A percentile compares a stretch with the other conserved stretches of the same genome.
Evolutionary conservation across 2,329 filamentous ascomycete species (phyloP).

Genomic region (Cladophialophora exuberans): DNA sequence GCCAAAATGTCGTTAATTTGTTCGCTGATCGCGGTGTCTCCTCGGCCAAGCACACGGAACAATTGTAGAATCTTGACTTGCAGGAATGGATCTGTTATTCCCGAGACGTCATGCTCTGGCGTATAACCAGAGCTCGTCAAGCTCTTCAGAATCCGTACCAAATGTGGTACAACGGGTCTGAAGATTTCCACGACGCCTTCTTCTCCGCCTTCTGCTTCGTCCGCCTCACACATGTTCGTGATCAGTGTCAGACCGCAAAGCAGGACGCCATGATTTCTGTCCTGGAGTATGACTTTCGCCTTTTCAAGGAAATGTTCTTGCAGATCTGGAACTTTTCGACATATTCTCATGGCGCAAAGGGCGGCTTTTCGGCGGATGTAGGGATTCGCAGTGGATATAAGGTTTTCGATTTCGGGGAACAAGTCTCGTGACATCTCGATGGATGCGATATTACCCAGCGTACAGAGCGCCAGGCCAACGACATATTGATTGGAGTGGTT

Average conservation of each 20-base stretch:
- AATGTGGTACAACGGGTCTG: conserved; percentile 76
- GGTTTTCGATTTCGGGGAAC: conserved; percentile 91
- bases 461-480: conserved; percentile 92
- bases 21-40: conserved; percentile 86
- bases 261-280: conserved; percentile 93
- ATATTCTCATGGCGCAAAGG: conserved; percentile 98
- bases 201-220: conserved; percentile 83
- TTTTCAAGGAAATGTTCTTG: conserved; percentile 98
- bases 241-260: conserved; percentile 90
- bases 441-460: conserved; percentile 95
- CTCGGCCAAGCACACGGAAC: conserved; percentile 81
- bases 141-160: conserved; percentile 90
- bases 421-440: conserved; percentile 98
- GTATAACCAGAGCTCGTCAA: conserved; percentile 95
- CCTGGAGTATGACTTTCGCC: conserved; percentile 81
- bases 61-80: conserved; percentile 94
- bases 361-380: conserved; percentile 97
- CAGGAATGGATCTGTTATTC: conserved; percentile 95
- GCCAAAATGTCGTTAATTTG: conserved; percentile 98
- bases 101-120: conserved; percentile 96
- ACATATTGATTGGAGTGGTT: conserved; percentile 98
- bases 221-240: conserved; percentile 89
- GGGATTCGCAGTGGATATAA: conserved; percentile 92
- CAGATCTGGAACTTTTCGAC: conserved; percentile 93
- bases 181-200: conserved; percentile 90